Evolutionary conservation across 345 rosid species (phyloP), one percentile per base, ranked within the genome.

Genomic region (Excoecaria agallocha): DNA sequence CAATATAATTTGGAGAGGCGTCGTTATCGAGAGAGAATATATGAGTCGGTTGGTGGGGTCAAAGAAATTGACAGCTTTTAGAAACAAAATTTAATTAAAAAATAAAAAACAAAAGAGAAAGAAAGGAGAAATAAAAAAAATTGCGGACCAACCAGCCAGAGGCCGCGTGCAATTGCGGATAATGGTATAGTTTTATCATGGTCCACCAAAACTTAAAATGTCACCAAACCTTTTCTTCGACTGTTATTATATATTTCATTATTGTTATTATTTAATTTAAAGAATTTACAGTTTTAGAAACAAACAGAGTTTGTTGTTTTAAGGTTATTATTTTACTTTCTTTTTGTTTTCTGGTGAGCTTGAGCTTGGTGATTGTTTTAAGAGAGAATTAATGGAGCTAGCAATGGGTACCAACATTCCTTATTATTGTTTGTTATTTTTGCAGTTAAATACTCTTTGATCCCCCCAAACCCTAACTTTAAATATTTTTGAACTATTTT

Each of bases 61-160:
- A 62, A 30, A 52, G 48, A 45, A 63, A 3, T 56, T 54, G 78
- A 75, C 65, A 74, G 74, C 63, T 56, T 59, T 52, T 4, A 30
- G 61, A 15, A 55, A 61, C 43, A 22, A 1, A 73, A 10, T 12
- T 25, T 43, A 8, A 43, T 43, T 38, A 17, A 57, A 24, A 50
- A 19, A n/a, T n/a, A n/a, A 8, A 25, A 72, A 45, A 72, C 60
- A 56, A 48, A 12, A n/a, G 41, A 24, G 45, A 46, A 37, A 39
- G 10, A 24, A 45, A 35, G 41, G 41, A 39, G 10, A 24, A 45
- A 35, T 7, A 63, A 20, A 50, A n/a, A n/a, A 74, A 67, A 74
- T 25, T 68, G 79, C 76, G 59, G 86, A 74, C 86, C 86, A 77
- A 82, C 91, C 90, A 89, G 85, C 85, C 80, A 81, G 86, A 73